These are phyloP conservation scores for Alternaria tenuissima DNA, from an alignment of 2,329 filamentous ascomycete species.

Conservation along the genomic window DNA sequence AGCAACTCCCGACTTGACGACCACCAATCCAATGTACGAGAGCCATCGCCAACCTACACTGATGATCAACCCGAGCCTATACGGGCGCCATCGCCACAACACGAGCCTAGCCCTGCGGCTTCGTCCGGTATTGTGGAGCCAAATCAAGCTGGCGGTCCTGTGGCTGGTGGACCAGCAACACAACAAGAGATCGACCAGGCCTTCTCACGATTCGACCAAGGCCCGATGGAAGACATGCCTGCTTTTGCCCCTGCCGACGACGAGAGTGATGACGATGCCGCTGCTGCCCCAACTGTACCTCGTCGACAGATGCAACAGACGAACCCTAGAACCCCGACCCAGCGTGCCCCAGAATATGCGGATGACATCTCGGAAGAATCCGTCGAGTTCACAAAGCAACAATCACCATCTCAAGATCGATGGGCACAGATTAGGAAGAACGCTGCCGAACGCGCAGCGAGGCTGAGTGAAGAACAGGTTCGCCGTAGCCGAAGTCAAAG, in stretches of 20 bases:
- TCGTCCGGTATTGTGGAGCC: constrained; percentile 29
- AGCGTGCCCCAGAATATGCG: constrained; percentile 24
- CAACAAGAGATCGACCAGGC: constrained; percentile 67
- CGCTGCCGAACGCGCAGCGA: constrained; percentile 79
- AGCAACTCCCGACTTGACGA: constrained; percentile 38
- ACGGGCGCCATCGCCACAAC: constrained; percentile 29
- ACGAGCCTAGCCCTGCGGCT: constrained; percentile 37
- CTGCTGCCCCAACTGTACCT: constrained; percentile 31
- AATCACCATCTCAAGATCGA: constrained; percentile 68
- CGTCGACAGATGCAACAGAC: constrained; percentile 32
- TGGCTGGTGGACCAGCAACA: constrained; percentile 66
- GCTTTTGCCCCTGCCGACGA: constrained; percentile 72
- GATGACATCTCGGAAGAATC: constrained; percentile 55
- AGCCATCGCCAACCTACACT: constrained; percentile 36
- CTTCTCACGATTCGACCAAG: constrained; percentile 82
- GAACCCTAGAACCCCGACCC: constrained; percentile 27
- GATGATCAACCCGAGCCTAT: constrained; percentile 32
- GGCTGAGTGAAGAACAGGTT: constrained; percentile 70
- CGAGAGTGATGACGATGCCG: constrained; percentile 43
- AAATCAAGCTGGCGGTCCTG: constrained; percentile 57
- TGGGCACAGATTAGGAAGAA: constrained; percentile 98
- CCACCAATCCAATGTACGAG: constrained; percentile 31
- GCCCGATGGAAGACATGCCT: constrained; percentile 84
- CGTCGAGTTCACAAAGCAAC: constrained; percentile 48
- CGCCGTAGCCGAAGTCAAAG: constrained; percentile 64